phyloP scores from a whole-genome alignment of 2,329 filamentous ascomycete genomes.

The Cladosporium colombiae region DNA sequence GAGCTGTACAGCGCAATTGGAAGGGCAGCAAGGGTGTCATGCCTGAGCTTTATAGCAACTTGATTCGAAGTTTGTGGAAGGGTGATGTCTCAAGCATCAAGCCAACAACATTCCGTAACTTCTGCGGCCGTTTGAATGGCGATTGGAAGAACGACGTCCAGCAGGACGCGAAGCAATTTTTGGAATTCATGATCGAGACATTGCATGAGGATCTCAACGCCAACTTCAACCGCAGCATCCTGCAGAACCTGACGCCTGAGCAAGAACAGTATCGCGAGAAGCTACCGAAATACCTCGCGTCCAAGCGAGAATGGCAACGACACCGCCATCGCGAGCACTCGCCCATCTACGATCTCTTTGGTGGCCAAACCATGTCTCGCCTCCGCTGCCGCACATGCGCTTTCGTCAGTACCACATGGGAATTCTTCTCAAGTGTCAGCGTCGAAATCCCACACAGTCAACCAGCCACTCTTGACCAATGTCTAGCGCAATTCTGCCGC shows the following conservation, averaged over 20 bases:
- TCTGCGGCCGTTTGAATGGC: slow-evolving; percentile 64
- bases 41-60: slow-evolving; percentile 62
- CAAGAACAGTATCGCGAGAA: slow-evolving; percentile 63
- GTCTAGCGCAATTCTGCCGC: slow-evolving; percentile 68
- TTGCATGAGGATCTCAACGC: slow-evolving; percentile 85
- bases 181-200: slow-evolving; percentile 76
- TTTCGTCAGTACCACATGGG: slow-evolving; percentile 66
- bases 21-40: slow-evolving; percentile 65
- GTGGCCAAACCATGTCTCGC: slow-evolving; percentile 66
- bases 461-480: slow-evolving; percentile 64
- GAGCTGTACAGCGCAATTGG: slow-evolving; percentile 63
- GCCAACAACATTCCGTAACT: slow-evolving; percentile 53
- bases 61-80: slow-evolving; percentile 65
- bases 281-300: slow-evolving; percentile 64
- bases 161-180: slow-evolving; percentile 90
- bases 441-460: slow-evolving; percentile 68
- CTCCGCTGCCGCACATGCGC: slow-evolving; percentile 63
- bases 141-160: slow-evolving; percentile 74
- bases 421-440: slow-evolving; percentile 70
- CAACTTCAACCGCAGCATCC: slow-evolving; percentile 59
- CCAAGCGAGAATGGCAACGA: slow-evolving; percentile 71
- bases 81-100: slow-evolving; percentile 51
- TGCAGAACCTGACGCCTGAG: slow-evolving; percentile 58
- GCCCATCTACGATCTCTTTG: slow-evolving; percentile 78
- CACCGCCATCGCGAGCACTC: slow-evolving; percentile 71